These are phyloP conservation scores for Hericium erinaceus DNA, from an alignment of 768 basidiomycete genomes.

Conservation along the genomic window DNA sequence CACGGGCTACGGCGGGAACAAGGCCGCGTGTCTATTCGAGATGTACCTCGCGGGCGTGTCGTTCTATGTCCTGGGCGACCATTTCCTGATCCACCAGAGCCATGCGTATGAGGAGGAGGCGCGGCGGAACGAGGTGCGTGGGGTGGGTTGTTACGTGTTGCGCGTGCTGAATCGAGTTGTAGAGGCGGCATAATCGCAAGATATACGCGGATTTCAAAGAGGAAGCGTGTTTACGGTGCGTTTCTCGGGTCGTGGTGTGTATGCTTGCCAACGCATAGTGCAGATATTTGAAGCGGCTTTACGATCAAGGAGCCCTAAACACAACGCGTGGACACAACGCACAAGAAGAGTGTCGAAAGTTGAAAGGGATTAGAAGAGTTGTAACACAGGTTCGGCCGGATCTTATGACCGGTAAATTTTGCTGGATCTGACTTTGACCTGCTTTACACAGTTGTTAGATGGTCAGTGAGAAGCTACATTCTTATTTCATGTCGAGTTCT, in stretches of 20 bases:
- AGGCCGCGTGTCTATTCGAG: constrained; percentile 86
- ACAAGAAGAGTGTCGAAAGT: constrained; percentile 12
- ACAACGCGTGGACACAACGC: constrained; percentile 9
- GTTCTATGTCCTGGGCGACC: constrained; percentile 77
- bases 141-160: neutral
- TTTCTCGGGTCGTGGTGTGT: neutral
- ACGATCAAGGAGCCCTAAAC: constrained; percentile 11
- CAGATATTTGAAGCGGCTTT: constrained; percentile 11
- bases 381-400: constrained; percentile 10
- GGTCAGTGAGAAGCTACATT: neutral
- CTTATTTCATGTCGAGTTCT: no score
- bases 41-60: constrained; percentile 83
- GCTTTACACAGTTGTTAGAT: neutral
- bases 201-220: constrained; percentile 73
- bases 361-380: constrained; percentile 11
- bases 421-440: neutral
- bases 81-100: constrained; percentile 85
- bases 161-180: neutral
- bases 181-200: constrained; percentile 72
- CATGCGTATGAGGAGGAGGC: constrained; percentile 73
- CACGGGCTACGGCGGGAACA: constrained; percentile 86
- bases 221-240: constrained; percentile 59
- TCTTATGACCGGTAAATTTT: neutral
- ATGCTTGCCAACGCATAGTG: neutral
- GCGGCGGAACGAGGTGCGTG: constrained; percentile 55